Evolutionary conservation across 106 monocot species (phyloP), one percentile per base, ranked within the genome.

Genomic region (Dendrobium chrysotoxum): DNA sequence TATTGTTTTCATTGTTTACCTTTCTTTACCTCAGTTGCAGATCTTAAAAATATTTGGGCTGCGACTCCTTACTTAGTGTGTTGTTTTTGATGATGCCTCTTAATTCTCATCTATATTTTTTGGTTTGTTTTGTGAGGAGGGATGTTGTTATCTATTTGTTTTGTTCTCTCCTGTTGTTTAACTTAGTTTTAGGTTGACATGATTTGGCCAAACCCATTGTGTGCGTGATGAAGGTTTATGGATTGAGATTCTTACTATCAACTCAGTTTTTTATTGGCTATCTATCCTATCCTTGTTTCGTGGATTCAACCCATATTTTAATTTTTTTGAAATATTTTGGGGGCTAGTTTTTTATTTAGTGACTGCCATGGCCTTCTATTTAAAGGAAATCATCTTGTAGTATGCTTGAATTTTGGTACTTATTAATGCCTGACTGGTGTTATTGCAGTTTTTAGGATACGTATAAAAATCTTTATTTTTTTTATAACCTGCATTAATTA

Each of bases 1-100:
- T 78, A 20, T 82, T 66, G 28, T 68, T 5, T 44, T 75, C 41
- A 40, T 61, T 81, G 15, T 35, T 81, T 65, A 8, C 28, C 11
- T 50, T 76, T 74, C 8, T 40, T 74, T 74, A 35, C n/a, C 21
- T 42, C n/a, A 42, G 6, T 13, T 74, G 1, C 41, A 74, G 17
- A 23, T 20, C 28, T 74, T 42, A 74, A 4, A 74, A 74, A n/a
- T 41, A 7, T 74, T 40, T 5, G 74, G 42, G 8, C 74, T 13
- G 31, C 0, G 0, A 21, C 28, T 21, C 5, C 40, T 41, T 73
- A 40, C 21, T 21, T 74, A 42, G n/a, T 40, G 41, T 42, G 21
- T 74, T 70, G 0, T 41, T 41, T 41, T 40, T 74, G 7, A 39
- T 74, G 11, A 35, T 40, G 20, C 20, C 5, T 70, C 31, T 35